Base-by-base conservation (phyloP, 2,329 filamentous ascomycete species). In the Xylariaceae sp. region DNA sequence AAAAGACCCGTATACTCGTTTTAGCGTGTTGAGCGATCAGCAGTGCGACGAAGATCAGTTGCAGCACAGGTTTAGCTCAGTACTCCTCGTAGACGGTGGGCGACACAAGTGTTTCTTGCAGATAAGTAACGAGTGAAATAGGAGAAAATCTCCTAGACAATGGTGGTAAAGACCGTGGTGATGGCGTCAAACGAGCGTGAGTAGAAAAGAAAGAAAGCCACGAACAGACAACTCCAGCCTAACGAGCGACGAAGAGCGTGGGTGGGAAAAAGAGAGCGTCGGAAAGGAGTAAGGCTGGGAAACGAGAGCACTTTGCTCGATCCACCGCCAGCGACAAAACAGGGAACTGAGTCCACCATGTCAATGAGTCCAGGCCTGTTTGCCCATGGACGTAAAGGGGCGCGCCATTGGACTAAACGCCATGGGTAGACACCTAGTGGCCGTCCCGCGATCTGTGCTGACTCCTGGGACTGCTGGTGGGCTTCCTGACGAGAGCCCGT, bases 221-320 rank as follows among this genome's bases (percentile, higher is more conserved):
- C 49, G 44, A 59, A 44, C 47, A 57, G 33, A 57, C 54, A 46
- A 44, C 41, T 50, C 54, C 50, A 54, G 54, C 51, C 50, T 30
- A 57, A 54, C 55, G 55, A 57, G 43, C 26, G 50, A 57, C 50
- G 30, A 57, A 30, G 33, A 53, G 46, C 46, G 36, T 29, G 41
- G 40, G 36, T 11, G n/a, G 36, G 20, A 29, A 55, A 35, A 21
- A 48, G 43, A 48, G 41, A 42, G 43, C 37, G 26, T 21, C 39
- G 20, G 16, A 47, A 46, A 36, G 45, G 24, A 43, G 41, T n/a
- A n/a, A n/a, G 27, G 23, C 16, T 39, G 46, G 46, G 37, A 23
- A 35, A 46, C 24, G 41, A 50, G 41, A 45, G 43, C 46, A 55
- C 50, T 47, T 48, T 48, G 32, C 43, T 15, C 32, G 20, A 39